Percentiles rank a stretch among this genome's conserved stretches.
Evolutionary conservation across 2,329 filamentous ascomycete genomes (phyloP).

Genomic region (Coniochaeta ligniaria): DNA sequence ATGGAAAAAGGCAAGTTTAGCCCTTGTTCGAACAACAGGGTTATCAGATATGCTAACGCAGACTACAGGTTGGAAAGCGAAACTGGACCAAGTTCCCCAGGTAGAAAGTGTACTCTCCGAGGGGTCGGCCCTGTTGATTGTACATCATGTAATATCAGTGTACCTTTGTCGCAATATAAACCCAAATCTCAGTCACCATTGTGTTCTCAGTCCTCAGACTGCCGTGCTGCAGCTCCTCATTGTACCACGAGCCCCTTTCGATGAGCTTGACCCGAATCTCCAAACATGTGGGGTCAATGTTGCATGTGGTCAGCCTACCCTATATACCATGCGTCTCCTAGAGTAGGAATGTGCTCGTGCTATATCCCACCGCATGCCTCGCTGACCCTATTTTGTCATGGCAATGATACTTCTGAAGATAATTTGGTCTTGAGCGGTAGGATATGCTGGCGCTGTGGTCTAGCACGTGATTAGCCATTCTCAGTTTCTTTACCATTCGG

Average conservation of each 20-base stretch:
- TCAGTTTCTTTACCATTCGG: background rate
- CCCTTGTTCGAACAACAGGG: background rate
- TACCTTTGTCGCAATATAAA: background rate
- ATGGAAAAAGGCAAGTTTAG: conserved; percentile 76
- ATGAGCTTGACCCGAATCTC: background rate
- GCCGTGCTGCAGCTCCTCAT: background rate
- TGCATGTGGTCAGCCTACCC: background rate
- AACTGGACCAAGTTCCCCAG: conserved; percentile 53
- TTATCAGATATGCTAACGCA: conserved; percentile 23
- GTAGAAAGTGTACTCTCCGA: conserved; percentile 10
- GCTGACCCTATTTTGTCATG: background rate
- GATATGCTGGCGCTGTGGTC: background rate
- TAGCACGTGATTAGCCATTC: background rate
- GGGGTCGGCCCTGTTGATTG: background rate
- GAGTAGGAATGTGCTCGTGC: background rate
- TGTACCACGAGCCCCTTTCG: background rate
- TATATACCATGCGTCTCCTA: background rate
- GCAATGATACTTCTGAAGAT: background rate
- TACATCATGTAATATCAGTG: conserved; percentile 2
- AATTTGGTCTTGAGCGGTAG: background rate
- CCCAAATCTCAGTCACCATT: background rate
- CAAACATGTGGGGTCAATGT: background rate
- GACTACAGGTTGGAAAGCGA: conserved; percentile 40
- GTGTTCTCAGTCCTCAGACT: background rate
- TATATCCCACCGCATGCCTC: background rate